phyloP scores from a whole-genome alignment of 2,329 filamentous ascomycete species.

The Sporothrix brasiliensis region DNA sequence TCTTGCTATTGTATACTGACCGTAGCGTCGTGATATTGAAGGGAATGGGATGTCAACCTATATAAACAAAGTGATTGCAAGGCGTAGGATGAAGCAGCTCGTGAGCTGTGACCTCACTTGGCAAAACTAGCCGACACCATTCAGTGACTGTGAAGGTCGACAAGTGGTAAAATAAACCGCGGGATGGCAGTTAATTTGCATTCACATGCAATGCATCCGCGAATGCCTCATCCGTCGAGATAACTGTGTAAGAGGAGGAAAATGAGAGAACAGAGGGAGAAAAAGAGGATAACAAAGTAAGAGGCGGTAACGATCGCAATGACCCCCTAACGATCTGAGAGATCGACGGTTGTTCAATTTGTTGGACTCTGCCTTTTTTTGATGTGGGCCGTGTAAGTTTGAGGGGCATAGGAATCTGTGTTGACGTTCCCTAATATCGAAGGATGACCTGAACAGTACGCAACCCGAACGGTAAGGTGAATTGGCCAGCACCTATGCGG shows the following conservation, averaged over 20 bases:
- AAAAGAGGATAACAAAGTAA: not conserved
- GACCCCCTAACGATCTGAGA: not conserved
- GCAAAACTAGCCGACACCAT: slow-evolving; percentile 18
- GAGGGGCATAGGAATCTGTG: not conserved
- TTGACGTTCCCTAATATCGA: not conserved
- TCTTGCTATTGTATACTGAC: not conserved
- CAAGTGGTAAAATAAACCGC: not conserved
- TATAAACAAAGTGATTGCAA: slow-evolving; percentile 26
- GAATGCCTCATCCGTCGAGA: not conserved
- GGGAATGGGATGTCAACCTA: not conserved
- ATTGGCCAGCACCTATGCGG: too few species aligned
- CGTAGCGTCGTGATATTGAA: not conserved
- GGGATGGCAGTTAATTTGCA: slow-evolving; percentile 17
- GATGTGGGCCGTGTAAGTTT: slow-evolving; percentile 12
- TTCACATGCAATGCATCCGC: slow-evolving; percentile 23
- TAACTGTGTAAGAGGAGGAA: not conserved
- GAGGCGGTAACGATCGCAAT: not conserved
- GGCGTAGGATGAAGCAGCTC: slow-evolving; percentile 20
- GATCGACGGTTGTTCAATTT: slow-evolving; percentile 20
- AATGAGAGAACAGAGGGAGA: not conserved
- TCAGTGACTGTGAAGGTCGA: not conserved
- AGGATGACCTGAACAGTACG: not conserved
- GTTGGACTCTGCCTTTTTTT: slow-evolving; percentile 17
- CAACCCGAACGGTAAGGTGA: slow-evolving; percentile 19
- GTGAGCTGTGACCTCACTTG: slow-evolving; percentile 22